phyloP scores from a whole-genome alignment of 2,329 filamentous ascomycete genomes.

The Diaporthe ampelina region DNA sequence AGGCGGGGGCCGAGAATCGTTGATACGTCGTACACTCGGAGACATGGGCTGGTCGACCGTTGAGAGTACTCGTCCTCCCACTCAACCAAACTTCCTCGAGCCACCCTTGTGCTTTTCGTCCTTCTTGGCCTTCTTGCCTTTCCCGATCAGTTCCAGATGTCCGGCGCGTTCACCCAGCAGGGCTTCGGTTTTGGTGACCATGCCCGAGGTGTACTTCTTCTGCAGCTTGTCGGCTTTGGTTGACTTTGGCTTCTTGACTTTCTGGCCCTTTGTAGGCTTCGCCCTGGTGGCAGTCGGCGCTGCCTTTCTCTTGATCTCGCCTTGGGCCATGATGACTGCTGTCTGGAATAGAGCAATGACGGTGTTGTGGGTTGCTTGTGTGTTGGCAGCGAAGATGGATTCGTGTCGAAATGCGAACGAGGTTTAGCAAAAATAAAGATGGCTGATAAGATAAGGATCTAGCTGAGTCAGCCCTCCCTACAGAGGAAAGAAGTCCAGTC shows the following conservation, averaged over 20 bases:
- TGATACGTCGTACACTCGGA: background rate
- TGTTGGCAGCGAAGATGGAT: background rate
- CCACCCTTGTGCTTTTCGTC: constrained; percentile 60
- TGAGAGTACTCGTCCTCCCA: background rate
- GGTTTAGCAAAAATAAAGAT: constrained; percentile 2
- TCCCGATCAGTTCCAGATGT: constrained; percentile 71
- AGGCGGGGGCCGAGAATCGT: background rate
- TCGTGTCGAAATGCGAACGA: background rate
- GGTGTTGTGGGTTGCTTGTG: background rate
- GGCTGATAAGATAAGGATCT: constrained; percentile 22
- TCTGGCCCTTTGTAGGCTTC: constrained; percentile 63
- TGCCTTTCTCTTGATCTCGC: constrained; percentile 63
- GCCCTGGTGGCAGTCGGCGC: constrained; percentile 56
- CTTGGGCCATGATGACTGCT: constrained; percentile 64
- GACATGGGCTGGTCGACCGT: background rate
- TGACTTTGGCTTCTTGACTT: constrained; percentile 54
- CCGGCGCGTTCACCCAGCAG: constrained; percentile 71
- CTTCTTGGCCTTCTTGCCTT: constrained; percentile 65
- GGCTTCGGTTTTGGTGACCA: constrained; percentile 68
- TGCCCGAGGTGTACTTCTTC: constrained; percentile 68
- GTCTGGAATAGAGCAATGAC: background rate
- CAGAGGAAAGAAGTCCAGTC: background rate
- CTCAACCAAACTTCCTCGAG: constrained; percentile 69
- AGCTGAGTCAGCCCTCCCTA: constrained; percentile 7
- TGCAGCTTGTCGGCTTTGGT: constrained; percentile 64